Evolutionary conservation across 768 basidiomycete species (phyloP), one percentile per base, ranked within the genome.

Genomic region (Butyriboletus loyo): DNA sequence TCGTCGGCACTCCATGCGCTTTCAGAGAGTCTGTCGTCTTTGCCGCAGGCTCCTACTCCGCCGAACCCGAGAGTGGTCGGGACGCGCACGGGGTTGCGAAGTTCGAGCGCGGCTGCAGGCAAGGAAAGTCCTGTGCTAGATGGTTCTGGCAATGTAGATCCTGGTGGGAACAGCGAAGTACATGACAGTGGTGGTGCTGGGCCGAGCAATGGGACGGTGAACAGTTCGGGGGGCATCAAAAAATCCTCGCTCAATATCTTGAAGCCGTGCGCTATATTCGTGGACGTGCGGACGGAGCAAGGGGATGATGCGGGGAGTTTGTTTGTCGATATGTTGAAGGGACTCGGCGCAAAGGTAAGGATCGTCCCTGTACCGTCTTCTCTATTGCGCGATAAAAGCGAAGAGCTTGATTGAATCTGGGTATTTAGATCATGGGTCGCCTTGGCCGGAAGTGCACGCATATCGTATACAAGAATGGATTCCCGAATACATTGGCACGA

Each of bases 391-490:
- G 11, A 39, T 7, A 13, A 50, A 30, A 2, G 15, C 35, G 15
- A 25, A 22, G 27, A 32, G 6, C 3, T 17, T 56, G 36, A 60
- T 34, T 41, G 14, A 13, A n/a, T 21, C 4, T 32, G 25, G 25
- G 3, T n/a, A 11, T 39, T 21, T 53, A 88, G 84, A 79, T 87
- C 40, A 69, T 87, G 53, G 73, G 76, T 46, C 79, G 87, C 49
- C 80, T 88, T 19, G 82, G 86, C 27, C 81, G 84, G 63, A 80
- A 79, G 19, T 85, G 91, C 58, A 92, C 90, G 6, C 92, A 92
- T 67, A 82, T 95, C 52, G 81, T 95, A 7, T 94, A 79, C 69
- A 95, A 93, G 76, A 86, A 89, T 53, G 92, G 92, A 1, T 66
- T 83, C 21, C 78, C 82, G 64, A 85, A 85, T 55, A 95, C 92